Evolutionary conservation across 2,329 filamentous ascomycete genomes (phyloP).

Genomic region (Thyridium curvatum): DNA sequence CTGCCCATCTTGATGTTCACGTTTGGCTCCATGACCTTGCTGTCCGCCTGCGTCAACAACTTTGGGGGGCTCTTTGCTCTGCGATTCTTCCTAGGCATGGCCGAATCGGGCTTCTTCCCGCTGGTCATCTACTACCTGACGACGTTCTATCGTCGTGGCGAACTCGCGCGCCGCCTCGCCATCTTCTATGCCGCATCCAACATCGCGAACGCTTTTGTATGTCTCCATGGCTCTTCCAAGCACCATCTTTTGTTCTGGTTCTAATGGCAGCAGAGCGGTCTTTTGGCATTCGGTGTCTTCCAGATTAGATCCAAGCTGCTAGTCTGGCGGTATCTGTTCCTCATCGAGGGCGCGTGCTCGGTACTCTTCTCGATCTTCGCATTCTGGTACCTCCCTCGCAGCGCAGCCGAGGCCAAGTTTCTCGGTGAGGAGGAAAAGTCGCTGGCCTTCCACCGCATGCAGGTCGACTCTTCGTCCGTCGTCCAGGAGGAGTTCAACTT

Average conservation of each 20-base stretch:
- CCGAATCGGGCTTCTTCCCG: slow-evolving; percentile 64
- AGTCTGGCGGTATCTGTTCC: slow-evolving; percentile 43
- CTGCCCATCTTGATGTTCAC: slow-evolving; percentile 59
- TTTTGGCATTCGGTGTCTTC: slow-evolving; percentile 37
- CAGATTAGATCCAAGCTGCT: slow-evolving; percentile 32
- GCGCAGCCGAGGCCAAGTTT: slow-evolving; percentile 54
- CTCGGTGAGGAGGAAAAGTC: slow-evolving; percentile 59
- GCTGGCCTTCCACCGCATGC: slow-evolving; percentile 67
- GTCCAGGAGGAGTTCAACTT: slow-evolving; percentile 48
- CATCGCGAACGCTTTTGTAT: slow-evolving; percentile 10
- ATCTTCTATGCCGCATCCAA: slow-evolving; percentile 41
- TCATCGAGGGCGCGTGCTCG: slow-evolving; percentile 51
- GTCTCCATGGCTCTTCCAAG: no score
- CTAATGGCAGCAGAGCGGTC: slow-evolving; percentile 4
- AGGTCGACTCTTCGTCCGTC: slow-evolving; percentile 64
- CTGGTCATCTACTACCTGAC: slow-evolving; percentile 53
- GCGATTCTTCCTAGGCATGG: slow-evolving; percentile 64
- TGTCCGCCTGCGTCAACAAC: slow-evolving; percentile 48
- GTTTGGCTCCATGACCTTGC: slow-evolving; percentile 60
- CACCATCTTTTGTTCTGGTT: not conserved
- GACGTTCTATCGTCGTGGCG: slow-evolving; percentile 64
- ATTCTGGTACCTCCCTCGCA: slow-evolving; percentile 62
- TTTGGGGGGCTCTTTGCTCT: slow-evolving; percentile 62
- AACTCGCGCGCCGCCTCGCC: slow-evolving; percentile 63
- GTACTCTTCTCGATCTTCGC: slow-evolving; percentile 58